These are phyloP conservation scores for Penicillium janthinellum DNA, from an alignment of 2,329 filamentous ascomycete species.

Conservation along the genomic window DNA sequence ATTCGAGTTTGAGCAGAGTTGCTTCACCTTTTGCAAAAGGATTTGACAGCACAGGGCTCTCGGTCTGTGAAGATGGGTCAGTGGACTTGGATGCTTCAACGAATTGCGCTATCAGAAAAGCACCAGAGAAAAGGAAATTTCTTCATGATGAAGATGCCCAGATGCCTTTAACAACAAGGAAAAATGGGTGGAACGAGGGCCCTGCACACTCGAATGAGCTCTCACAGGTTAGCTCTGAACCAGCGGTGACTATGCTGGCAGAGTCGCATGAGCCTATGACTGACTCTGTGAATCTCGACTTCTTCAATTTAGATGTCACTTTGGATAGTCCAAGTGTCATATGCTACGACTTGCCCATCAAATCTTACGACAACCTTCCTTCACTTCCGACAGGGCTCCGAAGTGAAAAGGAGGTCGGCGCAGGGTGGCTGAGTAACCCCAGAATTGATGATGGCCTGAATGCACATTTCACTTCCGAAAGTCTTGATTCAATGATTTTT, in stretches of 20 bases:
- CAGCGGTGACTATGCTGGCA: neutral
- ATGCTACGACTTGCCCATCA: neutral
- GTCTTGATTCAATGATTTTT: neutral
- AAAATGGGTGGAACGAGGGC: neutral
- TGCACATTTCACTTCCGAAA: neutral
- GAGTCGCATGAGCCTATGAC: neutral
- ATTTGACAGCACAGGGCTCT: neutral
- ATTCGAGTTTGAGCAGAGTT: neutral
- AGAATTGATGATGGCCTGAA: neutral
- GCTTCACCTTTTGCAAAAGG: neutral
- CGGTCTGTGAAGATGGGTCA: neutral
- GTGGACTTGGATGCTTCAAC: neutral
- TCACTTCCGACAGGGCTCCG: neutral
- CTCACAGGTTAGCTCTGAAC: neutral
- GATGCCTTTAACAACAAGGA: too few relatives aligned
- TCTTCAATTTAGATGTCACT: neutral
- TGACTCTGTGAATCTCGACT: slow-evolving; percentile 9
- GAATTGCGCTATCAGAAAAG: neutral
- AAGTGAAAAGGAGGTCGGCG: neutral
- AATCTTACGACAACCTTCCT: neutral
- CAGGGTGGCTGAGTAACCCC: neutral
- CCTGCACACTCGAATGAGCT: too few relatives aligned
- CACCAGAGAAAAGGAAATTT: neutral
- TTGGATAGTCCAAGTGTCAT: neutral
- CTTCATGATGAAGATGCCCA: neutral